Evolutionary conservation across 306 rosid species (phyloP).

Genomic region (Dryas drummondii): DNA sequence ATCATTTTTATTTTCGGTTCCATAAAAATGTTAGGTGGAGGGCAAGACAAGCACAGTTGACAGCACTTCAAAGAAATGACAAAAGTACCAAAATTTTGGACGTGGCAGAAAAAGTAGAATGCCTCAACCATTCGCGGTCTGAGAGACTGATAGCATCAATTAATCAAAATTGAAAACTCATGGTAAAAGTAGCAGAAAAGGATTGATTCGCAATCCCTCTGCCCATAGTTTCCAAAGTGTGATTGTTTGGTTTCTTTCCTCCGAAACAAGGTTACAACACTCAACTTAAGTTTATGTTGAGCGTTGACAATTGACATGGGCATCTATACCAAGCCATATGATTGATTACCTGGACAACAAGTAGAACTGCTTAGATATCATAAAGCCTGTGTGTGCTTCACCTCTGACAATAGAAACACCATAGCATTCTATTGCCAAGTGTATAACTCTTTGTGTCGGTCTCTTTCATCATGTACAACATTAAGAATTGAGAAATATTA

Average conservation of each 20-base stretch:
- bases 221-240: not conserved
- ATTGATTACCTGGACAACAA: too few species aligned
- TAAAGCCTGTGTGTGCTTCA: not conserved
- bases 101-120: not conserved
- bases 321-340: too few species aligned
- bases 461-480: too few species aligned
- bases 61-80: constrained; percentile 7
- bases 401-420: too few species aligned
- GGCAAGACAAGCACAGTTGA: constrained; percentile 18
- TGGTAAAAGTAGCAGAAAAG: not conserved
- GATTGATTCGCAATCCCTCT: constrained; percentile 1
- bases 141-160: too few species aligned
- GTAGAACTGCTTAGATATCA: not conserved
- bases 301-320: not conserved
- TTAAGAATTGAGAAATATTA: too few species aligned
- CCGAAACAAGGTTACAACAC: not conserved
- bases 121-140: not conserved
- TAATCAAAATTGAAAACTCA: not conserved
- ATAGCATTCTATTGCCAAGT: too few species aligned
- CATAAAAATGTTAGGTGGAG: constrained; percentile 2
- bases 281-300: not conserved
- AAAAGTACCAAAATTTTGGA: not conserved
- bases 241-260: too few species aligned
- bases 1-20: not conserved
- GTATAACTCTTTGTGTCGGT: too few species aligned